Evolutionary conservation across 169 alveolate genomes (phyloP).

Genomic region (Perkinsus marinus): DNA sequence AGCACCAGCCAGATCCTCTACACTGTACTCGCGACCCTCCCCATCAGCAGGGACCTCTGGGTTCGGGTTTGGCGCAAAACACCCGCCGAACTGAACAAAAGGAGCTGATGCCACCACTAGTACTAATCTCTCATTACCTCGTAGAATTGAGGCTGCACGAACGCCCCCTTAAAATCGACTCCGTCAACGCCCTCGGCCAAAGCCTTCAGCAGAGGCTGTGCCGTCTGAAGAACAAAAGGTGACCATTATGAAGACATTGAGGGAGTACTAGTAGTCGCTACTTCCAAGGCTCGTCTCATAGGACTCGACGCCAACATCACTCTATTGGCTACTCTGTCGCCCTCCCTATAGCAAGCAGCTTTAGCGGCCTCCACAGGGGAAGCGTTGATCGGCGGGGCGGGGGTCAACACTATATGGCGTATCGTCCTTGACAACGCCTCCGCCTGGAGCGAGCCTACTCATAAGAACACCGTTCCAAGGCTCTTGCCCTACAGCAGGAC

Average conservation of each 20-base stretch:
- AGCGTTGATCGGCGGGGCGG: background rate
- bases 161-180: background rate
- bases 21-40: background rate
- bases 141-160: background rate
- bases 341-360: background rate
- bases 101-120: background rate
- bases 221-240: no score
- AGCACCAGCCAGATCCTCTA: background rate
- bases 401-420: background rate
- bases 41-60: background rate
- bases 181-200: background rate
- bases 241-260: no score
- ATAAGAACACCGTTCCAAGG: background rate
- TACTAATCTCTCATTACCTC: background rate
- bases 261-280: background rate
- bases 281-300: background rate
- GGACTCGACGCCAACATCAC: background rate
- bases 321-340: background rate
- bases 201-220: background rate
- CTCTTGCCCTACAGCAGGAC: background rate
- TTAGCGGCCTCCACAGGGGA: background rate
- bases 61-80: background rate
- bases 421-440: background rate
- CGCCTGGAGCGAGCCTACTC: background rate
- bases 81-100: background rate